Evolutionary conservation across 2,329 filamentous ascomycete genomes (phyloP), one percentile per base, ranked within the genome.

Genomic region (Fusarium staphyleae): DNA sequence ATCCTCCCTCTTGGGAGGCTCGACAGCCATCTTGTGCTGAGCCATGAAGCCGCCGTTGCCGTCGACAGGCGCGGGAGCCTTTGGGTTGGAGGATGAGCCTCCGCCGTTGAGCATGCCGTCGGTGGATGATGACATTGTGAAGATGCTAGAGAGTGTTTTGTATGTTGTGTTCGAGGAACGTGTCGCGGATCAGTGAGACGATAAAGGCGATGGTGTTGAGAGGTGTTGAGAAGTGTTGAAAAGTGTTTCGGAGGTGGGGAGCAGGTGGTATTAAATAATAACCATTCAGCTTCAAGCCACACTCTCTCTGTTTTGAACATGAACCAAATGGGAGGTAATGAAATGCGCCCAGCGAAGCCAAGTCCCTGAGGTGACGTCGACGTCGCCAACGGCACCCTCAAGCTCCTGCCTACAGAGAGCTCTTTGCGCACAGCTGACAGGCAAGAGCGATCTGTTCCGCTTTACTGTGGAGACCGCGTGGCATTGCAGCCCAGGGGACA

Each of bases 1-100:
- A 69, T 97, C 93, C 64, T 92, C 90, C 66, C 87, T 82, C 55
- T 86, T 85, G 13, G 93, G 91, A 16, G 91, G 93, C 70, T 93
- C 84, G 40, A 97, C 92, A 3, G 78, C 74, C 76, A 92, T 88
- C 66, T 85, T 75, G 33, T 76, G 75, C 70, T 81, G 75, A 11
- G 78, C 66, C 39, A 78, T 76, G 71, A 85, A 82, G 56, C 81
- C 81, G 39, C 68, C 69, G 32, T 52, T 65, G 46, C 54, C 60
- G 11, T 62, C 59, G 12, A 14, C 16, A 18, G 37, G 22, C 11
- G 13, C 26, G 54, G 68, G 56, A 11, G 69, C 66, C 63, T 73
- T 72, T 50, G 66, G 62, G 47, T 70, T 70, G 48, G 66, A 66
- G 51, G 67, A 68, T 48, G 67, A 67, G 53, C 65, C 59, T 48